Base-by-base conservation (phyloP, 441 rosid genomes). In the Manihot esculenta region DNA sequence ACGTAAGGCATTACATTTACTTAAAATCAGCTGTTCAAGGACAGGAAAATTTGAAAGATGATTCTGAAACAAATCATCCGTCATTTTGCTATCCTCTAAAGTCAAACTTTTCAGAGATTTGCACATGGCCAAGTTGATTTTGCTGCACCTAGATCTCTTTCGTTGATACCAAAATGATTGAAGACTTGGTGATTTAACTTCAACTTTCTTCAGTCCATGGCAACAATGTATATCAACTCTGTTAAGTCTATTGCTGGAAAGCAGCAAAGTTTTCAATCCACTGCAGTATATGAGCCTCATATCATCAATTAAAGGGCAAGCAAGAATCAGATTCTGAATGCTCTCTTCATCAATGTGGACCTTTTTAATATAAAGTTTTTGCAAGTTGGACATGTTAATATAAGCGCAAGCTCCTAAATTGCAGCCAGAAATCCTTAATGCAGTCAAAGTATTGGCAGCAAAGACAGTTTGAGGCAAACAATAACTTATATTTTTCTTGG, bases 171-270 rank as follows among this genome's bases (percentile, higher is more conserved):
- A 74, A 67, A 80, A 80, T 11, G 73, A 66, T 60, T 72, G 76
- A 62, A 80, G 84, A 54, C 68, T 73, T 60, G 77, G 69, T 14
- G 76, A 73, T 6, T 66, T 74, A 54, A 76, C 62, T 11, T 62
- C 66, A 35, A 78, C 73, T 50, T 62, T 59, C 63, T 55, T 49
- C 68, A 82, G 60, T 47, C 58, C 72, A 18, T 35, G 45, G 66
- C 83, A 77, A 47, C 47, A n/a, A 55, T 82, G 76, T 45, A 82
- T 51, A 72, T 82, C 83, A 50, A 77, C 70, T 64, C 80, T 68
- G 20, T 72, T 49, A 20, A 77, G 76, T 62, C 73, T 59, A 60
- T 60, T 23, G 51, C 64, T 50, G 0, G 72, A 48, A 33, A 82
- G 64, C 41, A n/a, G 48, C 7, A 70, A 64, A 55, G 9, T 48